These are phyloP conservation scores for Kregervanrija fluxuum DNA, from an alignment of 805 yeast genomes.

Conservation along the genomic window DNA sequence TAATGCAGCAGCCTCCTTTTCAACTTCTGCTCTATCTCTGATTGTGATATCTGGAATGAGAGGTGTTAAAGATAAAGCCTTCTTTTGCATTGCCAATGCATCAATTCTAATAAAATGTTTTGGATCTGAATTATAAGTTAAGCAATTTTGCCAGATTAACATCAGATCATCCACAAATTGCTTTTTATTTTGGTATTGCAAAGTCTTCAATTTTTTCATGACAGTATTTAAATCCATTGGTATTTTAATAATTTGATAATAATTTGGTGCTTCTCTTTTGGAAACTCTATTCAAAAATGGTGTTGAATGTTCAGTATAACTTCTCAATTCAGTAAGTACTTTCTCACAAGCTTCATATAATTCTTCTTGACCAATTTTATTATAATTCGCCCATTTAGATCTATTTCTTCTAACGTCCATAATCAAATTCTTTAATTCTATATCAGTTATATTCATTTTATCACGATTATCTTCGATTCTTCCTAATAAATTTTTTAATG, in stretches of 20 bases:
- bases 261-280: conserved; percentile 96
- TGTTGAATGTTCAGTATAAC: conserved; percentile 93
- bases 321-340: conserved; percentile 82
- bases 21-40: conserved; percentile 65
- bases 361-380: conserved; percentile 94
- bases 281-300: conserved; percentile 95
- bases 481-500: conserved; percentile 71
- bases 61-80: conserved; percentile 67
- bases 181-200: conserved; percentile 75
- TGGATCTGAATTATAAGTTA: conserved; percentile 91
- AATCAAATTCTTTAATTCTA: conserved; percentile 75
- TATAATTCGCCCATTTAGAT: conserved; percentile 97
- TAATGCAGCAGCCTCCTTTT: conserved; percentile 47
- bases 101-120: conserved; percentile 84
- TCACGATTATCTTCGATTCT: conserved; percentile 77
- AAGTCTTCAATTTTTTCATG: conserved; percentile 74
- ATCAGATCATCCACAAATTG: conserved; percentile 93
- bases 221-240: conserved; percentile 98
- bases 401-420: conserved; percentile 91
- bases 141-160: conserved; percentile 93
- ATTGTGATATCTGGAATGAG: conserved; percentile 84
- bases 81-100: conserved; percentile 94
- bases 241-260: conserved; percentile 77
- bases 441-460: conserved; percentile 65
- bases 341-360: conserved; percentile 96